These are phyloP conservation scores for Epichloe coenophiala DNA, from an alignment of 2,329 filamentous ascomycete genomes.

Conservation along the genomic window DNA sequence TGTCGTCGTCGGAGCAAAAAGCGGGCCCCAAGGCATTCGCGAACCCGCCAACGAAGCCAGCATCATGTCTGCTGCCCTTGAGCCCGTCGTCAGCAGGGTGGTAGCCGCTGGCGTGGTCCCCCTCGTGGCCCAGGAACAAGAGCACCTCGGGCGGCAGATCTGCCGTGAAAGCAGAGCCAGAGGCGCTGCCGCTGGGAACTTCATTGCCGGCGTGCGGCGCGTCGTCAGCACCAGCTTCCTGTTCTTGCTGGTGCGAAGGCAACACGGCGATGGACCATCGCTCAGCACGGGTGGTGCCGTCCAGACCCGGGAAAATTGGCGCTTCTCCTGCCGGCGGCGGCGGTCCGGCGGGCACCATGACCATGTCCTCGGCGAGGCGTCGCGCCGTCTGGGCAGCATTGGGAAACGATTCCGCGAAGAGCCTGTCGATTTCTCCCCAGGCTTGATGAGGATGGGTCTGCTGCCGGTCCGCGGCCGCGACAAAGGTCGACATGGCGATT, in stretches of 20 bases:
- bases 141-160: background rate
- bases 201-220: no score
- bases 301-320: no score
- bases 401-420: constrained; percentile 1
- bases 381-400: constrained; percentile 1
- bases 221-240: background rate
- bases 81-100: background rate
- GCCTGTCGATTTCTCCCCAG: constrained; percentile 1
- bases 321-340: no score
- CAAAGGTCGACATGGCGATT: background rate
- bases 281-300: background rate
- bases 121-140: background rate
- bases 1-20: background rate
- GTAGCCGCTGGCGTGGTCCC: background rate
- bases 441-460: background rate
- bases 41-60: background rate
- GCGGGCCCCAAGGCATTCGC: background rate
- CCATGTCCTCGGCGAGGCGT: background rate
- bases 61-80: background rate
- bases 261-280: background rate
- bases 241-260: background rate
- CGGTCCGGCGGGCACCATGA: no score
- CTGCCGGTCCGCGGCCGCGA: background rate
- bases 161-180: background rate
- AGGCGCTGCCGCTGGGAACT: no score